These are phyloP conservation scores for Allium fistulosum DNA, from an alignment of 106 monocot genomes.

Conservation along the genomic window DNA sequence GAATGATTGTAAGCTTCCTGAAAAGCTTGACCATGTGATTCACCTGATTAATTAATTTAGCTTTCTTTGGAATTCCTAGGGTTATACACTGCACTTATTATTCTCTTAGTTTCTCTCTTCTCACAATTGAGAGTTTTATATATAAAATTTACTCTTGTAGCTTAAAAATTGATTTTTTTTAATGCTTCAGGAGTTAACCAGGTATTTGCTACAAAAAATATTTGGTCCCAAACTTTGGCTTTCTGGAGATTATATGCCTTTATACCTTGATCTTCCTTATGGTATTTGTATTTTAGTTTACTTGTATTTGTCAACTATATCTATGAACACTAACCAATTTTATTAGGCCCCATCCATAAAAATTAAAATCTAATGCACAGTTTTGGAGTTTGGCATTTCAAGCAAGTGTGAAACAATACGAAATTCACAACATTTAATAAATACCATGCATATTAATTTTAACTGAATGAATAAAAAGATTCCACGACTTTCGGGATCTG, in stretches of 20 bases:
- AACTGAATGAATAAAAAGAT: too few relatives aligned
- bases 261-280: constrained; percentile 66
- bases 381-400: too few relatives aligned
- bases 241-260: constrained; percentile 33
- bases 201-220: constrained; percentile 56
- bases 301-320: neutral
- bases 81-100: constrained; percentile 20
- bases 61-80: constrained; percentile 68
- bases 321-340: neutral
- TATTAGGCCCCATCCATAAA: too few relatives aligned
- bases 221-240: constrained; percentile 43
- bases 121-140: too few relatives aligned
- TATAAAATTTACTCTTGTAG: neutral
- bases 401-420: too few relatives aligned
- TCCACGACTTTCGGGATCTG: too few relatives aligned
- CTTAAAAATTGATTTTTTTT: neutral
- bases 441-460: too few relatives aligned
- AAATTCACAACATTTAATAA: too few relatives aligned
- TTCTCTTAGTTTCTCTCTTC: neutral
- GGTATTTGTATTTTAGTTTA: constrained; percentile 11
- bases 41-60: constrained; percentile 48
- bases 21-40: constrained; percentile 30
- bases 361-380: too few relatives aligned
- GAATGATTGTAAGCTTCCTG: constrained; percentile 28
- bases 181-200: constrained; percentile 41